Conservation (phyloP, 169 alveolate species). For the Cryptosporidium felis region DNA sequence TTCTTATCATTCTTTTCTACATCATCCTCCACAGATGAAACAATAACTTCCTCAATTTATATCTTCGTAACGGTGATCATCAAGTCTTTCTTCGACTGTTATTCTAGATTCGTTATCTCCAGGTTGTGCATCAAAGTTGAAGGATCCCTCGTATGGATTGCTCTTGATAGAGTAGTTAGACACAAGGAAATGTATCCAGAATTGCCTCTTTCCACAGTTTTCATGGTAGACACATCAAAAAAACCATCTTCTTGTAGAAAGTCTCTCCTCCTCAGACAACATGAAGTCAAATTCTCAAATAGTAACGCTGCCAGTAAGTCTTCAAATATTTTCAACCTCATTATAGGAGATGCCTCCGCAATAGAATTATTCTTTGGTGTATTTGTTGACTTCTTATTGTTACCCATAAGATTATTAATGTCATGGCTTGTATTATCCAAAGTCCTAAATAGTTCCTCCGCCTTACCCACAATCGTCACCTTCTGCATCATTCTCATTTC, state of each 20-base stretch:
- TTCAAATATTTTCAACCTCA: conserved; percentile 49
- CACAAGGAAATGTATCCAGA: conserved; percentile 59
- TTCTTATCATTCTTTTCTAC: conserved; percentile 22
- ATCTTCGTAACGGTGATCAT: conserved; percentile 13
- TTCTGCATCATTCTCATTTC: conserved; percentile 13
- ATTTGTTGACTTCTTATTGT: conserved; percentile 32
- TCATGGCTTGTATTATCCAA: conserved; percentile 52
- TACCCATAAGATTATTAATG: conserved; percentile 19
- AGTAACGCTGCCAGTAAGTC: conserved; percentile 69
- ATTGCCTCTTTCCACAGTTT: conserved; percentile 10
- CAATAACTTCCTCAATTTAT: conserved; percentile 7
- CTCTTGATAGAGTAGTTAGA: conserved; percentile 52
- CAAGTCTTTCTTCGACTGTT: conserved; percentile 41
- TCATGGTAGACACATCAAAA: conserved; percentile 2
- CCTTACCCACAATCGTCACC: conserved; percentile 44
- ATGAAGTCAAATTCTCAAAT: conserved; percentile 35
- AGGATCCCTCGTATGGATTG: conserved; percentile 55
- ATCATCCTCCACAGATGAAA: conserved; percentile 4
- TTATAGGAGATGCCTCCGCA: conserved; percentile 60
- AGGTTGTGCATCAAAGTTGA: conserved; percentile 48
- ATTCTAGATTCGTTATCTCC: conserved; percentile 31
- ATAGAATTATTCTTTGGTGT: conserved; percentile 40
- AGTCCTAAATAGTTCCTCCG: conserved; percentile 36
- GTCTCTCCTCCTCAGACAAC: conserved; percentile 54
- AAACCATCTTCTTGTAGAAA: conserved; percentile 61